These are phyloP conservation scores for Penicillium macrosclerotiorum DNA, from an alignment of 495 filamentous ascomycete species.

Conservation along the genomic window DNA sequence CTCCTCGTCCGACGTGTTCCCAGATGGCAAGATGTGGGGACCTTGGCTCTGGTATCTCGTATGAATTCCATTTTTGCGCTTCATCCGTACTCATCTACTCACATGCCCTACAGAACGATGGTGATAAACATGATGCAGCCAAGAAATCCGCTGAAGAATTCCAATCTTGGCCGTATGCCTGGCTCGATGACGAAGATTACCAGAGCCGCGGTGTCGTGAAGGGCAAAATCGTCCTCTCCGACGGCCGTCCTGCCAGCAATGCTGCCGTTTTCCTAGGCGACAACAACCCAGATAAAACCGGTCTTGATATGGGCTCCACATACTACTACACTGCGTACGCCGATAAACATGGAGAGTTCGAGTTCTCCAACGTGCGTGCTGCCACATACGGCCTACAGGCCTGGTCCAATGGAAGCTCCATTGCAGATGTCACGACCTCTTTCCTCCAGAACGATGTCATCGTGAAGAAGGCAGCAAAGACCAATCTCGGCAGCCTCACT, in stretches of 20 bases:
- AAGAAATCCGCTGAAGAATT: constrained; percentile 1
- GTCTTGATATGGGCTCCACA: background rate
- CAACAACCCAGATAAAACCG: background rate
- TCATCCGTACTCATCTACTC: background rate
- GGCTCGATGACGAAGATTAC: constrained; percentile 2
- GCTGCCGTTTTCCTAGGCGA: constrained; percentile 5
- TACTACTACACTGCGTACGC: constrained; percentile 3
- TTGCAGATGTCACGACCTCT: constrained; percentile 2
- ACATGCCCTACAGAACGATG: background rate
- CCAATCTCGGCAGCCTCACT: constrained; percentile 1
- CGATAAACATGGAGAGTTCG: background rate
- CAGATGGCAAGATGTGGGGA: constrained; percentile 6
- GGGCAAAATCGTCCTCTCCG: background rate
- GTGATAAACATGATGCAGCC: constrained; percentile 1
- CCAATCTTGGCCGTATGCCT: constrained; percentile 1
- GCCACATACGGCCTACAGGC: constrained; percentile 1
- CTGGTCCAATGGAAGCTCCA: constrained; percentile 5
- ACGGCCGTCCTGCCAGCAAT: constrained; percentile 1
- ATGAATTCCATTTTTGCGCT: background rate
- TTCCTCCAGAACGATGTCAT: background rate
- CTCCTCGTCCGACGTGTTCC: background rate
- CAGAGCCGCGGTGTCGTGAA: background rate
- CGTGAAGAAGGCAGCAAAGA: background rate
- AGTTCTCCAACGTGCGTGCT: constrained; percentile 1
- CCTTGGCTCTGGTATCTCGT: constrained; percentile 6